Percentiles rank a stretch among this genome's conserved stretches.
Conservation (phyloP, 768 basidiomycete genomes). For the Tricholoma furcatifolium region DNA sequence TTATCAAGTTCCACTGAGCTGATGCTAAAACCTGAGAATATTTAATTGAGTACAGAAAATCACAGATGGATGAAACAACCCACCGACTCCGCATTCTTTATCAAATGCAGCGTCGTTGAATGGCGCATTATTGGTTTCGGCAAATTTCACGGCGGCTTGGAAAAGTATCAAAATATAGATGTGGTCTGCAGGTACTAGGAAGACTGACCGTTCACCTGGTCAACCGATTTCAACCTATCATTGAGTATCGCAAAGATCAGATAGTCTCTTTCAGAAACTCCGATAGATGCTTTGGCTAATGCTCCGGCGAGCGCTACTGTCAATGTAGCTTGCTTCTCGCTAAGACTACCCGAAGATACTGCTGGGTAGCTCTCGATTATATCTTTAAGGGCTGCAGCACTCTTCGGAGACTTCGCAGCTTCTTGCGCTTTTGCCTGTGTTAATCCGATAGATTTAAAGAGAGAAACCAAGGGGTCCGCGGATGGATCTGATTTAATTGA, state of each 20-base stretch:
- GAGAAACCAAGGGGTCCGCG: slow-evolving; percentile 32
- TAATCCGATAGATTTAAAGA: slow-evolving; percentile 80
- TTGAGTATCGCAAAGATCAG: slow-evolving; percentile 68
- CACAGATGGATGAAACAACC: slow-evolving; percentile 26
- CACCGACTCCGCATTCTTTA: slow-evolving; percentile 84
- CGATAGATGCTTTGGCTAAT: slow-evolving; percentile 56
- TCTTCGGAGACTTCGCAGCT: slow-evolving; percentile 78
- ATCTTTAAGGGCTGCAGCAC: slow-evolving; percentile 63
- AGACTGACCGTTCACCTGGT: slow-evolving; percentile 82
- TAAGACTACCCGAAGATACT: slow-evolving; percentile 44
- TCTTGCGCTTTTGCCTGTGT: slow-evolving; percentile 77
- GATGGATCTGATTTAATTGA: slow-evolving; percentile 23
- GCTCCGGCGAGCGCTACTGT: slow-evolving; percentile 65
- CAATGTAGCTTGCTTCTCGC: slow-evolving; percentile 77
- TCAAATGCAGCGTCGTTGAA: slow-evolving; percentile 73
- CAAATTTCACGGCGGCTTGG: slow-evolving; percentile 74
- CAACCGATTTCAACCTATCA: slow-evolving; percentile 71
- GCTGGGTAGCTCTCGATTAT: slow-evolving; percentile 62
- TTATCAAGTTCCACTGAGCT: slow-evolving; percentile 60
- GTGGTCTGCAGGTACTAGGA: not conserved
- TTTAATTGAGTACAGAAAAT: slow-evolving; percentile 1
- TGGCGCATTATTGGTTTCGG: slow-evolving; percentile 58
- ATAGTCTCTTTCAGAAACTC: slow-evolving; percentile 55
- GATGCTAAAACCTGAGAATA: slow-evolving; percentile 72
- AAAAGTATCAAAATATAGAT: not conserved